These are phyloP conservation scores for Priceomyces fermenticarens DNA, from an alignment of 805 yeast species.

Conservation along the genomic window DNA sequence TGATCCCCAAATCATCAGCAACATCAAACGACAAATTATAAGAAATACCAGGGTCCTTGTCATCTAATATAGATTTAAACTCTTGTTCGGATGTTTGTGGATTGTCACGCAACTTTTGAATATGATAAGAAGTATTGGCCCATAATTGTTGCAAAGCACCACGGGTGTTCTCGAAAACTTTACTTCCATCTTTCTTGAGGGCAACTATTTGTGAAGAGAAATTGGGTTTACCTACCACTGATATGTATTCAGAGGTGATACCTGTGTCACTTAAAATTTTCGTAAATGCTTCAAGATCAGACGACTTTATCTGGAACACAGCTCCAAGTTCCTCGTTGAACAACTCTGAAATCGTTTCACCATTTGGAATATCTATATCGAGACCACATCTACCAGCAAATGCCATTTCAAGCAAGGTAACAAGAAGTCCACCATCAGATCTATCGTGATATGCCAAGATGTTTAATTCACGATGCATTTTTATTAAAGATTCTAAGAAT, in stretches of 20 bases:
- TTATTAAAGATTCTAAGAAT: constrained; percentile 65
- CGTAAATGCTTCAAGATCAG: constrained; percentile 54
- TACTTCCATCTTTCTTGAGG: constrained; percentile 45
- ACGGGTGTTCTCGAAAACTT: constrained; percentile 55
- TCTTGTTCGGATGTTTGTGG: constrained; percentile 90
- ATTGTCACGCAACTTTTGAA: constrained; percentile 91
- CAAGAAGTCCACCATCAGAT: constrained; percentile 93
- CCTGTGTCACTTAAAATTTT: constrained; percentile 56
- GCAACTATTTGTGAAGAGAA: constrained; percentile 48
- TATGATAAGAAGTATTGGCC: constrained; percentile 83
- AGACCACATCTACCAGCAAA: constrained; percentile 92
- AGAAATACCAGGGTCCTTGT: constrained; percentile 84
- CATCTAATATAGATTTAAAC: constrained; percentile 67
- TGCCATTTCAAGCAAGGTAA: constrained; percentile 90
- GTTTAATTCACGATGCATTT: constrained; percentile 62
- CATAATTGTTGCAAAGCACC: constrained; percentile 75
- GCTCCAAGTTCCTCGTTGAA: constrained; percentile 96
- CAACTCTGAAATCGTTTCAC: constrained; percentile 51
- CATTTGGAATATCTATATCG: constrained; percentile 46
- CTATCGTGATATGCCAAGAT: constrained; percentile 92
- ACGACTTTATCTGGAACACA: constrained; percentile 76
- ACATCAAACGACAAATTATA: constrained; percentile 75
- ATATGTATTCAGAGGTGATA: constrained; percentile 50
- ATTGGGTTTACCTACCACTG: constrained; percentile 68
- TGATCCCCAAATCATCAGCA: constrained; percentile 43